Evolutionary conservation across 257 asterid genomes (phyloP).

Genomic region (Striga asiatica): DNA sequence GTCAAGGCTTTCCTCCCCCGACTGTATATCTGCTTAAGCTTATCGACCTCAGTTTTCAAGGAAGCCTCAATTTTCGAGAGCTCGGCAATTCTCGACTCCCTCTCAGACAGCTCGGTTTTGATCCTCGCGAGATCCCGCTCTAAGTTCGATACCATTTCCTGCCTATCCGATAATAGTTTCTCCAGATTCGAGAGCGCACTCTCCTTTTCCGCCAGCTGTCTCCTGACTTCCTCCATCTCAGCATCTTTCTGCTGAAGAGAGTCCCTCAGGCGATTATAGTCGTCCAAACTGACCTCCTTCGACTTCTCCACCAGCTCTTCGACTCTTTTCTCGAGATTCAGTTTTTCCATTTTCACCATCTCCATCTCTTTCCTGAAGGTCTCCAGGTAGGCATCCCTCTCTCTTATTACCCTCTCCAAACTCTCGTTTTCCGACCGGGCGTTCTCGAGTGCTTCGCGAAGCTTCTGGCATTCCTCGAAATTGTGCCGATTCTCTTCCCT

Average conservation of each 20-base stretch:
- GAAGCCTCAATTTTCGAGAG: slow-evolving; percentile 50
- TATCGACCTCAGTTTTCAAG: slow-evolving; percentile 45
- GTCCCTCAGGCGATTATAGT: slow-evolving; percentile 51
- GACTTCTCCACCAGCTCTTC: slow-evolving; percentile 62
- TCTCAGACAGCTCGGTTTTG: slow-evolving; percentile 49
- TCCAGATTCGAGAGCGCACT: slow-evolving; percentile 22
- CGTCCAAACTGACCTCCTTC: slow-evolving; percentile 54
- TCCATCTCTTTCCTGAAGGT: slow-evolving; percentile 49
- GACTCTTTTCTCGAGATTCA: slow-evolving; percentile 43
- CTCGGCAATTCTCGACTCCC: slow-evolving; percentile 51
- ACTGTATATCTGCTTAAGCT: slow-evolving; percentile 14
- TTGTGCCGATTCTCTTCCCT: slow-evolving; percentile 85
- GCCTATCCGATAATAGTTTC: slow-evolving; percentile 50
- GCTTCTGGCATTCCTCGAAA: slow-evolving; percentile 88
- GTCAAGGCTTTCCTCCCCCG: slow-evolving; percentile 36
- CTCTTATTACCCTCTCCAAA: slow-evolving; percentile 41
- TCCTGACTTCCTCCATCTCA: slow-evolving; percentile 50
- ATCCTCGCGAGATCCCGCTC: slow-evolving; percentile 62
- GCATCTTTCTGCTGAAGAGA: slow-evolving; percentile 57
- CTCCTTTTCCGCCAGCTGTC: slow-evolving; percentile 50
- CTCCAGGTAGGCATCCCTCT: slow-evolving; percentile 48
- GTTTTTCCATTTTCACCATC: slow-evolving; percentile 38
- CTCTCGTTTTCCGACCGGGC: slow-evolving; percentile 48
- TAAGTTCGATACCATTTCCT: slow-evolving; percentile 37
- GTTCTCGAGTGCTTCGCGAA: slow-evolving; percentile 54